Percentiles rank a stretch among this genome's conserved stretches.
Conservation (phyloP, 129 eudicot genomes). For the Centella asiatica region DNA sequence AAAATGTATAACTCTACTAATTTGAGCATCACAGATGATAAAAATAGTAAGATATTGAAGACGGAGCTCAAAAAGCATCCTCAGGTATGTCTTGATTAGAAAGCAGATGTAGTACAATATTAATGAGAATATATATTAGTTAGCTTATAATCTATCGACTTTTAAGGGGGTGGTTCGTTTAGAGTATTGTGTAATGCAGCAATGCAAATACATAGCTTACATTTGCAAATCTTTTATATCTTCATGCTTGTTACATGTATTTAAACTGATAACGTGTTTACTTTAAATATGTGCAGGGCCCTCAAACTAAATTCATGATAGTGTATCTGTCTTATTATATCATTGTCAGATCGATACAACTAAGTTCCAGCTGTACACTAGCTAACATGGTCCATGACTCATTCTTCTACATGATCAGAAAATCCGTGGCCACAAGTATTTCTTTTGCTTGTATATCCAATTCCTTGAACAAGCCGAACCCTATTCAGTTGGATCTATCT, state of each 20-base stretch:
- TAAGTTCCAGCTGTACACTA: slow-evolving; percentile 19
- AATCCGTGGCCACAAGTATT: slow-evolving; percentile 33
- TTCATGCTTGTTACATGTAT: background rate
- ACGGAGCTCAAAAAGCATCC: slow-evolving; percentile 21
- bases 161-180: too few species aligned
- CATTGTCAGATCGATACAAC: slow-evolving; percentile 31
- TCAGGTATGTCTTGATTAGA: slow-evolving; percentile 33
- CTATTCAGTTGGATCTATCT: slow-evolving; percentile 76
- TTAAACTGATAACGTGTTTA: slow-evolving; percentile 21
- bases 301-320: slow-evolving; percentile 36
- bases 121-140: background rate
- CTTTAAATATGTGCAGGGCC: slow-evolving; percentile 39
- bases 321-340: slow-evolving; percentile 37
- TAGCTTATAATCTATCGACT: background rate
- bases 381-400: slow-evolving; percentile 19
- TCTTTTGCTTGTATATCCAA: slow-evolving; percentile 80
- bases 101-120: background rate
- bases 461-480: slow-evolving; percentile 69
- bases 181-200: background rate
- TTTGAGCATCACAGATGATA: slow-evolving; percentile 11
- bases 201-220: background rate
- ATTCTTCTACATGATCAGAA: slow-evolving; percentile 25
- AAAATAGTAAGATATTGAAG: slow-evolving; percentile 15
- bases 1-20: slow-evolving; percentile 17
- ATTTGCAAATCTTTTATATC: background rate